These are phyloP conservation scores for Penicillium polonicum DNA, from an alignment of 2,329 filamentous ascomycete species.

Conservation along the genomic window DNA sequence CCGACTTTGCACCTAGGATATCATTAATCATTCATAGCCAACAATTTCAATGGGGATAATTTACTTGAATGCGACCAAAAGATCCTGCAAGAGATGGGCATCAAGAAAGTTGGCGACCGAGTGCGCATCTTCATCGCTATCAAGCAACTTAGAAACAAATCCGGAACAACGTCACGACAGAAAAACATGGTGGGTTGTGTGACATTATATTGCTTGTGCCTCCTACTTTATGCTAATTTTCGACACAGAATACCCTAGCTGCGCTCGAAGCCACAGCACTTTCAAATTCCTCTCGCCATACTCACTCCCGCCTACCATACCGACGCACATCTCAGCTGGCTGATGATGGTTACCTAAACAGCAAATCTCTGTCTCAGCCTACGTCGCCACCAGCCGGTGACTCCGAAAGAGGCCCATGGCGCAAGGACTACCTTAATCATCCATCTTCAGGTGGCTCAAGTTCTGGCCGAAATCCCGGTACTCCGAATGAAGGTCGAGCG, in stretches of 20 bases:
- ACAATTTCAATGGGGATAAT: conserved; percentile 97
- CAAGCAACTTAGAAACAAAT: conserved; percentile 76
- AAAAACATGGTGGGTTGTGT: conserved; percentile 70
- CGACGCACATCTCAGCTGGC: conserved; percentile 60
- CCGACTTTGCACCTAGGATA: neutral
- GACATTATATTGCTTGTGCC: neutral
- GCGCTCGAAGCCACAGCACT: conserved; percentile 67
- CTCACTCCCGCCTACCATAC: conserved; percentile 57
- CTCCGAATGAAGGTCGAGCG: conserved; percentile 64
- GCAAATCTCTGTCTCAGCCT: conserved; percentile 64
- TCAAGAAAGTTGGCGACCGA: conserved; percentile 95
- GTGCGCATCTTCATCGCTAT: conserved; percentile 86
- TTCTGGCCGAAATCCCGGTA: conserved; percentile 57
- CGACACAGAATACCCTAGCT: conserved; percentile 74
- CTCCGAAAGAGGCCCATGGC: conserved; percentile 48
- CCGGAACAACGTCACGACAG: conserved; percentile 75
- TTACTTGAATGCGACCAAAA: conserved; percentile 95
- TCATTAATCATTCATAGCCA: conserved; percentile 51
- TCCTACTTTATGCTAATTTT: conserved; percentile 16
- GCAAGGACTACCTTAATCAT: conserved; percentile 54
- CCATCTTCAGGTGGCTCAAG: conserved; percentile 54
- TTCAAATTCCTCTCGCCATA: conserved; percentile 63
- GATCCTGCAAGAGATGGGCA: conserved; percentile 94
- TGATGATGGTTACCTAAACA: conserved; percentile 45
- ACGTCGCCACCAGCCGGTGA: conserved; percentile 62